Percentiles rank a stretch among this genome's conserved stretches.
Evolutionary conservation across 2,329 filamentous ascomycete genomes (phyloP).

Genomic region (Chaetomium olivaceum): DNA sequence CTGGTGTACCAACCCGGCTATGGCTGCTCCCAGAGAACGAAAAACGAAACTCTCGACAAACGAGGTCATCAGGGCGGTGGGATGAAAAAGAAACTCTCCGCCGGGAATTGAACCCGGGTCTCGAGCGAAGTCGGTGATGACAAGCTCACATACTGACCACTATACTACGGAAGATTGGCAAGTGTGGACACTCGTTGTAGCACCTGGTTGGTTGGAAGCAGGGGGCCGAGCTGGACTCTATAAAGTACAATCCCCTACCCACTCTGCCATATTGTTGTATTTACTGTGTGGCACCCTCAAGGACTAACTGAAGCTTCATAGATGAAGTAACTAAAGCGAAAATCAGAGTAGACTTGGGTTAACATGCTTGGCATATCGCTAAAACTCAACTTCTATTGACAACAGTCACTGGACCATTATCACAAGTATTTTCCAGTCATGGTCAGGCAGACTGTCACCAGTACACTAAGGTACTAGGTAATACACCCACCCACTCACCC

Average conservation of each 20-base stretch:
- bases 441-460: background rate
- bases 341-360: too few species aligned
- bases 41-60: background rate
- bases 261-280: too few species aligned
- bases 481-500: background rate
- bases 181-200: conserved; percentile 29
- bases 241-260: background rate
- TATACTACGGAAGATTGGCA: conserved; percentile 30
- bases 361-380: too few species aligned
- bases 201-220: conserved; percentile 10
- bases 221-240: background rate
- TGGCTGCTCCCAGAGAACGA: background rate
- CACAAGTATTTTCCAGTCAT: background rate
- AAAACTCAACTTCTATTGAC: too few species aligned
- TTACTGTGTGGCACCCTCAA: too few species aligned
- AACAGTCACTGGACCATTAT: too few species aligned
- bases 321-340: too few species aligned
- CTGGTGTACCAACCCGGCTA: too few species aligned
- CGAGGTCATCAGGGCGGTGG: background rate
- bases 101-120: conserved; percentile 27
- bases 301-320: too few species aligned
- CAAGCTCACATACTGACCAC: conserved; percentile 29
- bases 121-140: conserved; percentile 23
- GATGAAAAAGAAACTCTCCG: conserved; percentile 18
- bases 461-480: background rate